These are phyloP conservation scores for Exophiala mesophila DNA, from an alignment of 2,329 filamentous ascomycete genomes.

Conservation along the genomic window DNA sequence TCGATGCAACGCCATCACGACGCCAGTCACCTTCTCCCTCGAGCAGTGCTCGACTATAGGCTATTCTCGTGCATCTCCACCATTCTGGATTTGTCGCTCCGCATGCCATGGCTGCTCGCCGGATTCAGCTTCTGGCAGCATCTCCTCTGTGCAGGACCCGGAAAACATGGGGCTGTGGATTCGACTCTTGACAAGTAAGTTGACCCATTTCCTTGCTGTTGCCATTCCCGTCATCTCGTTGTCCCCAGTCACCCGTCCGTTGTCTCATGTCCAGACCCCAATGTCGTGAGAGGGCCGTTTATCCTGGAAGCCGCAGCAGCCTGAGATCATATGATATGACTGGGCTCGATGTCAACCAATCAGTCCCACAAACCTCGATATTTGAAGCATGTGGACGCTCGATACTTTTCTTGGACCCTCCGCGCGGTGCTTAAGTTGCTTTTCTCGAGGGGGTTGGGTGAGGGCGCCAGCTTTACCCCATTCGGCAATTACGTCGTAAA, in stretches of 20 bases:
- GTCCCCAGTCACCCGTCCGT: no score
- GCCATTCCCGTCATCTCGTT: conserved; percentile 6
- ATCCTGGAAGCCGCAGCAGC: conserved; percentile 20
- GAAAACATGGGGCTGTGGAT: conserved; percentile 67
- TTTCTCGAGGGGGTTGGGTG: no score
- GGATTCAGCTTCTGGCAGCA: conserved; percentile 71
- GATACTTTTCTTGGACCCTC: no score
- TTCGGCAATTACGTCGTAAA: conserved; percentile 7
- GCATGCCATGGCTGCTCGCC: conserved; percentile 89
- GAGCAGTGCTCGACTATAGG: conserved; percentile 70
- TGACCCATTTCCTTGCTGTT: conserved; percentile 33
- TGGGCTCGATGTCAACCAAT: conserved; percentile 16
- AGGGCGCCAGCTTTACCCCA: conserved; percentile 6
- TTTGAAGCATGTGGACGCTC: conserved; percentile 15
- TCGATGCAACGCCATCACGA: conserved; percentile 17
- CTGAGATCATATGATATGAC: conserved; percentile 26
- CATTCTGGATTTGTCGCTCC: conserved; percentile 66
- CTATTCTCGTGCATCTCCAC: conserved; percentile 69
- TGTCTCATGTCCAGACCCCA: no score
- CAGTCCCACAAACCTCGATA: conserved; percentile 11
- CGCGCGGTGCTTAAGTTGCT: no score
- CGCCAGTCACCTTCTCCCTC: conserved; percentile 34
- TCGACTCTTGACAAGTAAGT: conserved; percentile 89
- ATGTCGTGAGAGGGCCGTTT: no score
- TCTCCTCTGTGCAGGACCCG: conserved; percentile 67